These are phyloP conservation scores for Ceratocystiopsis brevicomis DNA, from an alignment of 2,329 filamentous ascomycete genomes.

Conservation along the genomic window DNA sequence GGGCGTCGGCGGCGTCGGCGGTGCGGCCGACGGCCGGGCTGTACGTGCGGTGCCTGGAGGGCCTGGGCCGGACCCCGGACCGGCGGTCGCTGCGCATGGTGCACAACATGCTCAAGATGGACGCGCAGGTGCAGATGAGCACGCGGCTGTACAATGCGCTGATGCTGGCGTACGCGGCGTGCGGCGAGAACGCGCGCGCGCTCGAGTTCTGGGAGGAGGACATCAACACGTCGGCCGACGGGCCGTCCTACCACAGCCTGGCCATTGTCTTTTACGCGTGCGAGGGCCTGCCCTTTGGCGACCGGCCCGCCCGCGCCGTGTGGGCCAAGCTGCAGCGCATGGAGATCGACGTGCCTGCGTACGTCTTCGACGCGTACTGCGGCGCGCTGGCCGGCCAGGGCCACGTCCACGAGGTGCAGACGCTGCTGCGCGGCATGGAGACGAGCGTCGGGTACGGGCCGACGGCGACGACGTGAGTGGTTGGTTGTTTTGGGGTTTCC, in stretches of 20 bases:
- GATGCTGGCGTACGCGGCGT: conserved; percentile 67
- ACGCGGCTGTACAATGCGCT: conserved; percentile 67
- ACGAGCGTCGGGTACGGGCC: conserved; percentile 46
- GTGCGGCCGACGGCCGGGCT: conserved; percentile 52
- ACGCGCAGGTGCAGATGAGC: conserved; percentile 56
- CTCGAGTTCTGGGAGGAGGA: conserved; percentile 65
- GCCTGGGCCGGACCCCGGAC: conserved; percentile 34
- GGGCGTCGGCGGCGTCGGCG: conserved; percentile 39
- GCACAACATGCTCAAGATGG: conserved; percentile 89
- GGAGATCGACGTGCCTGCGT: conserved; percentile 58
- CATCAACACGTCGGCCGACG: conserved; percentile 67
- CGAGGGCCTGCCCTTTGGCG: conserved; percentile 39
- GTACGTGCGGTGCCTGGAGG: conserved; percentile 62
- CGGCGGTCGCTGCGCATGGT: conserved; percentile 50
- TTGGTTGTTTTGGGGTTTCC: background rate
- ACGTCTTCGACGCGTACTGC: conserved; percentile 59
- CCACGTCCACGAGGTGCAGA: conserved; percentile 46
- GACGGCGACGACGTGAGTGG: conserved; percentile 55
- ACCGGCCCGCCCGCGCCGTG: conserved; percentile 43
- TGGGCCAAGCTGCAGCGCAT: conserved; percentile 54
- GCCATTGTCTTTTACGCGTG: conserved; percentile 66
- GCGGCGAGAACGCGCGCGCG: conserved; percentile 44
- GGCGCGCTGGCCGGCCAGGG: conserved; percentile 58
- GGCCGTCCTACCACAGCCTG: conserved; percentile 65
- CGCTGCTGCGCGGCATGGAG: conserved; percentile 47